Percentiles rank a stretch among this genome's conserved stretches.
Evolutionary conservation across 768 basidiomycete species (phyloP).

Genomic region (Trametes cubensis): DNA sequence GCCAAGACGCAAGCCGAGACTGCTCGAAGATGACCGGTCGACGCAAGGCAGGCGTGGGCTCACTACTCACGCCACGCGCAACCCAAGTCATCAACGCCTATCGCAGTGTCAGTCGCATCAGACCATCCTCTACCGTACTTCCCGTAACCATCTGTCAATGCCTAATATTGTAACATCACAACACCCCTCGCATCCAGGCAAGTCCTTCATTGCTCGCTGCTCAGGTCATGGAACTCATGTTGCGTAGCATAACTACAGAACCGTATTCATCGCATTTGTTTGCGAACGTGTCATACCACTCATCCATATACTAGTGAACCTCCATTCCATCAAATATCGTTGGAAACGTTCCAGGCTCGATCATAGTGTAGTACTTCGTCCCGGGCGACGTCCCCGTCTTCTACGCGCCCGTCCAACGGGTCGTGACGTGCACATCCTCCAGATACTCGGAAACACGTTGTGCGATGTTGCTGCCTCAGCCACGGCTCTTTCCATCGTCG

Average conservation of each 20-base stretch:
- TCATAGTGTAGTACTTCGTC: too few species aligned
- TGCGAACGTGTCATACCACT: too few species aligned
- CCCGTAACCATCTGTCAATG: slow-evolving; percentile 12
- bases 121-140: background rate
- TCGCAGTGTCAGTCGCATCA: background rate
- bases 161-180: background rate
- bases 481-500: too few species aligned
- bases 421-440: slow-evolving; percentile 14
- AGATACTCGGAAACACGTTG: background rate
- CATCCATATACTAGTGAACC: too few species aligned
- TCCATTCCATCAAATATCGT: too few species aligned
- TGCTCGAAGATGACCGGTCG: slow-evolving; percentile 26
- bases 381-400: background rate
- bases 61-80: background rate
- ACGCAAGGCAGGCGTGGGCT: too few species aligned
- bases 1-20: slow-evolving; percentile 42
- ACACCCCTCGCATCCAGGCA: background rate
- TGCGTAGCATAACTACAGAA: too few species aligned
- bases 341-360: too few species aligned
- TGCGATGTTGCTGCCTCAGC: too few species aligned
- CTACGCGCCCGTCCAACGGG: background rate
- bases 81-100: background rate
- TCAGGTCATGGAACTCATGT: too few species aligned
- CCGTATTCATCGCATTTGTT: too few species aligned
- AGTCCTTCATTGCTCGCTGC: too few species aligned